phyloP scores from a whole-genome alignment of 768 basidiomycete species.

The Rhizopogon rudus region DNA sequence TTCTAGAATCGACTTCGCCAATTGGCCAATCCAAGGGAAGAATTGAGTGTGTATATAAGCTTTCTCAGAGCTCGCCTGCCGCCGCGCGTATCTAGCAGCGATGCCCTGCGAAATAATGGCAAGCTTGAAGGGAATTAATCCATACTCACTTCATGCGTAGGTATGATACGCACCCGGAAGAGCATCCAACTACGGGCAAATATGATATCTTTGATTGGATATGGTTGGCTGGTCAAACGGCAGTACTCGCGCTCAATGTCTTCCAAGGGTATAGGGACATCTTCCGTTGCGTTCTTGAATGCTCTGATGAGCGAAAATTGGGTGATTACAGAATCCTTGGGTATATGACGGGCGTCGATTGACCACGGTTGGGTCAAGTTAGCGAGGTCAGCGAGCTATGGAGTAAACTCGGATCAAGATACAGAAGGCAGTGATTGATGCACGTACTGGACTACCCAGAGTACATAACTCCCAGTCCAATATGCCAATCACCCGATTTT shows the following conservation, averaged over 20 bases:
- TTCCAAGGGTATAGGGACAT: constrained; percentile 61
- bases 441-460: constrained; percentile 79
- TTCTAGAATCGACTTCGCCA: constrained; percentile 58
- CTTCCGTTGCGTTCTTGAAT: constrained; percentile 55
- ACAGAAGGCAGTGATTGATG: background rate
- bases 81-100: constrained; percentile 76
- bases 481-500: constrained; percentile 91
- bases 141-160: background rate
- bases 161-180: constrained; percentile 52
- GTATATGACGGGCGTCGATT: constrained; percentile 40
- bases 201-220: constrained; percentile 74
- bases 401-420: background rate
- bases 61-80: constrained; percentile 85
- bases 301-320: constrained; percentile 36
- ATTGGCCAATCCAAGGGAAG: constrained; percentile 59
- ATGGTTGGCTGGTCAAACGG: constrained; percentile 53
- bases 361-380: constrained; percentile 88
- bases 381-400: constrained; percentile 79
- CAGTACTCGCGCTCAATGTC: constrained; percentile 83
- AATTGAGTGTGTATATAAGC: constrained; percentile 42
- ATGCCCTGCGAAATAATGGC: constrained; percentile 88
- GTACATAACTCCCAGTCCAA: constrained; percentile 98
- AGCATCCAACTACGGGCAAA: constrained; percentile 87
- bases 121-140: constrained; percentile 35
- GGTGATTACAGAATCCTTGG: constrained; percentile 14